Evolutionary conservation across 208 protist species (phyloP), one percentile per base, ranked within the genome.

Genomic region (Trypanosomatidae sp.): DNA sequence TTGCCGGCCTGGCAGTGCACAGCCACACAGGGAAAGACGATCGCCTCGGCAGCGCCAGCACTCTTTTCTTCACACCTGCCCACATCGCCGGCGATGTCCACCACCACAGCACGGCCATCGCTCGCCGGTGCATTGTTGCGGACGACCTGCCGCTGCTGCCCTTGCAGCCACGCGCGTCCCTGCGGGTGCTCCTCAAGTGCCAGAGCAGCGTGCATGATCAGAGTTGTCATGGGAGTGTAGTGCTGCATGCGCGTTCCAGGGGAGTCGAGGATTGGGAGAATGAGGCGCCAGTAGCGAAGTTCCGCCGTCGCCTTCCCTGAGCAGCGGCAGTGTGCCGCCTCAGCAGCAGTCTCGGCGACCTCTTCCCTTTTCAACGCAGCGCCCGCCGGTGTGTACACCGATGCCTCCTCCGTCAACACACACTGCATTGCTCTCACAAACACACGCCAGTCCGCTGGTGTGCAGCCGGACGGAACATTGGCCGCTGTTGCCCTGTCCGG

Each of bases 1-100:
- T 78, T 81, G 39, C 91, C 91, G 15, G 91, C 91, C 12, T 88
- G 66, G 71, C 91, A 95, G 76, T 95, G 83, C 43, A 91, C 83
- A 70, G 88, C 85, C 17, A 87, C 87, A 33, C 80, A 82, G 22
- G 81, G 81, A 46, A 50, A 41, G 56, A 75, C 25, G 3, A 58
- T 17, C 9, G 65, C 13, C 53, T 49, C 25, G 43, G 60, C 62
- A 19, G 36, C n/a, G 36, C 22, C 25, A 47, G 41, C 22, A 39
- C 17, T 1, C 19, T n/a, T 17, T 1, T 17, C 5, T 13, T 25
- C 62, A 39, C 44, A 33, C 44, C 25, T 44, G 19, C 25, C 44
- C 12, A 22, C 44, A 53, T 47, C 8, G 25, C 9, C 12, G 70
- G 25, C 7, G 33, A 58, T 22, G 36, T 13, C 33, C 15, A 28